Conservation (phyloP, 768 basidiomycete genomes). For the Tylopilus plumbeoviolaceoides region DNA sequence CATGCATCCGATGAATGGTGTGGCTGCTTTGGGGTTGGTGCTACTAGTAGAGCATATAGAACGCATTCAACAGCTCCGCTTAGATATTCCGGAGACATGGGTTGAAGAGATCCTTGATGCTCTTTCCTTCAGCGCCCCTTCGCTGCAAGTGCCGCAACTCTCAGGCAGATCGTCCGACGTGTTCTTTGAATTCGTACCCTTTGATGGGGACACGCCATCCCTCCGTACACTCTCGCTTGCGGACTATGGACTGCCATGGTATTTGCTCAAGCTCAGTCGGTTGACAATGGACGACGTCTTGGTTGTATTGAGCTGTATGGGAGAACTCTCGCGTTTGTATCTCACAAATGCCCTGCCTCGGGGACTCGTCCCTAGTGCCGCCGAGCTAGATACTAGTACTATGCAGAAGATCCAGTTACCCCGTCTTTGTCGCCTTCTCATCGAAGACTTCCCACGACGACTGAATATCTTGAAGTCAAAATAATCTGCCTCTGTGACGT, state of each 20-base stretch:
- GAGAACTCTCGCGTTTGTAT: conserved; percentile 29
- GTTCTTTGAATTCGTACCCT: neutral
- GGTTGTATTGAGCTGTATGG: conserved; percentile 31
- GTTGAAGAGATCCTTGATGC: neutral
- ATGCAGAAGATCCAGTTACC: neutral
- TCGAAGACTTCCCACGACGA: conserved; percentile 4
- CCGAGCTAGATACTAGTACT: no score
- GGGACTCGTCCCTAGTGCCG: neutral
- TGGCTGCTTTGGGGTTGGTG: neutral
- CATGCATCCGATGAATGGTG: neutral
- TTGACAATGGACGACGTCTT: conserved; percentile 34
- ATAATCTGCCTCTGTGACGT: no score
- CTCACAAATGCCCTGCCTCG: conserved; percentile 30
- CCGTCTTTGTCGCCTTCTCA: conserved; percentile 2
- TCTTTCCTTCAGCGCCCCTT: neutral
- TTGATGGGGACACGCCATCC: neutral
- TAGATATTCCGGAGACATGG: neutral
- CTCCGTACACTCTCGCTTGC: neutral
- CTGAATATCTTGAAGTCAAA: no score
- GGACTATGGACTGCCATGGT: neutral
- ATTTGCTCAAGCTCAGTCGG: conserved; percentile 2
- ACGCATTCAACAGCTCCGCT: neutral
- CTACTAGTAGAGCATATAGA: neutral
- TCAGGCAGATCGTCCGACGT: no score
- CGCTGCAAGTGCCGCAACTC: neutral